phyloP scores from a whole-genome alignment of 306 rosid species.

The Geum urbanum region DNA sequence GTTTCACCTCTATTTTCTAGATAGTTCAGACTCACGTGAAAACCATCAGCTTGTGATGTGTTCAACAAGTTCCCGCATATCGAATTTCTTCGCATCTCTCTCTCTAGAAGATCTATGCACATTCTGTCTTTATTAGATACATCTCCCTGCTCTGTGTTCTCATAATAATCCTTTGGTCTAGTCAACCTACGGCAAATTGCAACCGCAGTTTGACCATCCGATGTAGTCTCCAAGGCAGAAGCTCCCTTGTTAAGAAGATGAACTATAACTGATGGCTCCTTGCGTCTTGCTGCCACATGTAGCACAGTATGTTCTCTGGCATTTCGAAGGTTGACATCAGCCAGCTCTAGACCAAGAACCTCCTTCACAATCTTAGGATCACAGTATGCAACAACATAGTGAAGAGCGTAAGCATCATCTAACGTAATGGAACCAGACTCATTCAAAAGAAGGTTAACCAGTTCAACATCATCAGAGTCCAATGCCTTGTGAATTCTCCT shows the following conservation, averaged over 20 bases:
- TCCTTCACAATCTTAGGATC: conserved; percentile 80
- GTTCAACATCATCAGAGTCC: conserved; percentile 90
- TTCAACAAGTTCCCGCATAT: conserved; percentile 38
- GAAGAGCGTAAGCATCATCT: conserved; percentile 73
- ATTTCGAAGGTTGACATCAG: conserved; percentile 51
- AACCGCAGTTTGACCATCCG: conserved; percentile 80
- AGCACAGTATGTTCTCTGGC: conserved; percentile 59
- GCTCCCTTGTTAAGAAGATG: conserved; percentile 70
- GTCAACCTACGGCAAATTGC: conserved; percentile 83
- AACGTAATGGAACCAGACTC: conserved; percentile 68
- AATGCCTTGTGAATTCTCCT: conserved; percentile 65
- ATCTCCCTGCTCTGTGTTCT: conserved; percentile 42
- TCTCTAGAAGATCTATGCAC: conserved; percentile 76
- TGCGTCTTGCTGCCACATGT: conserved; percentile 89
- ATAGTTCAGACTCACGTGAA: conserved; percentile 59
- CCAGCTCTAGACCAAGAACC: conserved; percentile 56
- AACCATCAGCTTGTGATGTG: conserved; percentile 52
- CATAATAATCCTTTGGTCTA: conserved; percentile 63
- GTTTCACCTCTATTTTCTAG: conserved; percentile 80
- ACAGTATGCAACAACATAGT: conserved; percentile 78
- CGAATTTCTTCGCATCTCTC: conserved; percentile 77
- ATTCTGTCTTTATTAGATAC: conserved; percentile 76
- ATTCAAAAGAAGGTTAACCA: conserved; percentile 61
- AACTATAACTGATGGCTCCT: conserved; percentile 67
- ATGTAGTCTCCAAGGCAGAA: conserved; percentile 52